Evolutionary conservation across 306 rosid genomes (phyloP).

Genomic region (Malus fusca): DNA sequence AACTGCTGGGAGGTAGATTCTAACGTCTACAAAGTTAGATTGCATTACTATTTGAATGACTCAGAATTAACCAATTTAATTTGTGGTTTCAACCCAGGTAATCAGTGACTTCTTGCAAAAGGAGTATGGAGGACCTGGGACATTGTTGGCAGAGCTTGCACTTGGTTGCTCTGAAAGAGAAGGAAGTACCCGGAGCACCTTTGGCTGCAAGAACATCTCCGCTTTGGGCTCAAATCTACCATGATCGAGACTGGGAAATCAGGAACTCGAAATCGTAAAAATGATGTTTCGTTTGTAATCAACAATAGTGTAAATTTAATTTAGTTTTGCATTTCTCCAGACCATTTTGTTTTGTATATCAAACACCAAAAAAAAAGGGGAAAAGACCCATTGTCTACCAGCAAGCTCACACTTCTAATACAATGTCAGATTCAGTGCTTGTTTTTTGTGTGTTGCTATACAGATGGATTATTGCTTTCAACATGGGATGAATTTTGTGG

Average conservation of each 20-base stretch:
- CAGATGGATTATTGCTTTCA: conserved; percentile 25
- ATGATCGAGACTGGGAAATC: conserved; percentile 47
- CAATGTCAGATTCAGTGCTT: conserved; percentile 30
- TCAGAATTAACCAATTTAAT: conserved; percentile 7
- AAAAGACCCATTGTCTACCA: conserved; percentile 15
- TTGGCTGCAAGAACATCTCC: conserved; percentile 60
- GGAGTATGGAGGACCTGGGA: conserved; percentile 48
- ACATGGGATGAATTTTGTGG: conserved; percentile 26
- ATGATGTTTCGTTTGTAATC: conserved; percentile 8
- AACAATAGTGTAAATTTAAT: background rate
- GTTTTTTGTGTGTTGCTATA: conserved; percentile 28
- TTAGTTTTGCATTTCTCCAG: conserved; percentile 16
- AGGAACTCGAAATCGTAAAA: conserved; percentile 36
- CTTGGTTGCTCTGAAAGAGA: conserved; percentile 38
- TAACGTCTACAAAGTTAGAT: conserved; percentile 7
- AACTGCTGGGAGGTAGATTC: too few species aligned
- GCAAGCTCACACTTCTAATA: conserved; percentile 27
- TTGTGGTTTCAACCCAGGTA: conserved; percentile 35
- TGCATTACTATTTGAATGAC: conserved; percentile 19
- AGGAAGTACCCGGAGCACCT: conserved; percentile 34
- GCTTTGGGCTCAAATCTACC: conserved; percentile 60
- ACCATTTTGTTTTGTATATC: conserved; percentile 13
- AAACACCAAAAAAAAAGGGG: conserved; percentile 7
- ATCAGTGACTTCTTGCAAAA: conserved; percentile 45
- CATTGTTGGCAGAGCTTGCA: conserved; percentile 54